These are phyloP conservation scores for Blastocystis sp. DNA, from an alignment of 352 stramenopile genomes.

Conservation along the genomic window DNA sequence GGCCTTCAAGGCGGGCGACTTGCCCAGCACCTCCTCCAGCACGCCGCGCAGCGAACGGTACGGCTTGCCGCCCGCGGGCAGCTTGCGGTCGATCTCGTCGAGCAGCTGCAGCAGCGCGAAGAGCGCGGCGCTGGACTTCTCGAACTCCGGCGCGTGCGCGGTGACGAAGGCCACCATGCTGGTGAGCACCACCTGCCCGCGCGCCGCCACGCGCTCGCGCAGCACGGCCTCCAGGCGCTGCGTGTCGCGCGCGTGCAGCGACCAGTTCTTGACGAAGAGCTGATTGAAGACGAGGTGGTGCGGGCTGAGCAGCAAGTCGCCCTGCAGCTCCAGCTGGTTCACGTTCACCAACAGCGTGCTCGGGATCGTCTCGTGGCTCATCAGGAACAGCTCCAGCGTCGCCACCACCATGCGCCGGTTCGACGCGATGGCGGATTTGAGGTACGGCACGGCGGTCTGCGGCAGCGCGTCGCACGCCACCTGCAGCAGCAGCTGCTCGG, in stretches of 20 bases:
- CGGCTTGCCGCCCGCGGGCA: background rate
- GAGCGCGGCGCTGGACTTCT: background rate
- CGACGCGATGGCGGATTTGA: background rate
- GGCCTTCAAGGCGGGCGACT: slow-evolving; percentile 10
- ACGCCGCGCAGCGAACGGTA: background rate
- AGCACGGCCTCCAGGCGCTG: background rate
- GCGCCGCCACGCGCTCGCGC: background rate
- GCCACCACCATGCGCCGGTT: background rate
- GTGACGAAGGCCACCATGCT: slow-evolving; percentile 18
- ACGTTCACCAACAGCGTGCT: slow-evolving; percentile 17
- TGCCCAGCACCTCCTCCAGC: background rate
- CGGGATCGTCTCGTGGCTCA: slow-evolving; percentile 12
- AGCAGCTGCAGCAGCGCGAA: slow-evolving; percentile 15
- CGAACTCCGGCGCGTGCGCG: background rate
- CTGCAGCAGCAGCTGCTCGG: slow-evolving; percentile 28
- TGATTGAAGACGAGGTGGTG: slow-evolving; percentile 49
- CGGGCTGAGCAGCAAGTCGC: background rate
- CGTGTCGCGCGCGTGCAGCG: background rate
- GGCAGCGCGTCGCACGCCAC: background rate
- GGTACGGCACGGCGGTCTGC: background rate
- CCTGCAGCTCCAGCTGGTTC: slow-evolving; percentile 28
- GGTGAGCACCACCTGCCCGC: background rate
- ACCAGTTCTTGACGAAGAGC: slow-evolving; percentile 57
- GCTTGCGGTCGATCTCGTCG: background rate
- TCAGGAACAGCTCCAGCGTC: slow-evolving; percentile 32